Evolutionary conservation across 2,329 filamentous ascomycete genomes (phyloP).

Genomic region (Ceratocystis ficicola): DNA sequence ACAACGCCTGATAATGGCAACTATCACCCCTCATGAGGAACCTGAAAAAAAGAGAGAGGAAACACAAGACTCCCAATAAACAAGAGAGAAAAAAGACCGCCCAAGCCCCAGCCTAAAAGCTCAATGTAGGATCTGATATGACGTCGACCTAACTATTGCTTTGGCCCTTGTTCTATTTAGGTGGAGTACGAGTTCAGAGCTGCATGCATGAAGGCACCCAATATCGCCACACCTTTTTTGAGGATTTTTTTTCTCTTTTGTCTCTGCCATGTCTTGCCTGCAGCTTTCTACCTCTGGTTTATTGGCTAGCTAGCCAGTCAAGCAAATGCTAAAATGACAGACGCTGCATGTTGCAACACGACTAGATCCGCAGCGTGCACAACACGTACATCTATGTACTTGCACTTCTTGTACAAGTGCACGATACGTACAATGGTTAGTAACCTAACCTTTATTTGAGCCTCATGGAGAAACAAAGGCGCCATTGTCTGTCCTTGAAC

Average conservation of each 20-base stretch:
- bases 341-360: not conserved
- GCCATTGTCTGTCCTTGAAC: too few species aligned
- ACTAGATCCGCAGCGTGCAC: not conserved
- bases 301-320: too few species aligned
- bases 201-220: slow-evolving; percentile 1
- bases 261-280: too few species aligned
- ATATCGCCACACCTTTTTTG: not conserved
- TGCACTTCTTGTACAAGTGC: not conserved
- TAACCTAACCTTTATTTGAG: not conserved
- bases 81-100: not conserved
- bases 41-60: not conserved
- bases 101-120: slow-evolving; percentile 5
- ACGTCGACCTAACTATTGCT: not conserved
- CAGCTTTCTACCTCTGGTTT: too few species aligned
- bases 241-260: too few species aligned
- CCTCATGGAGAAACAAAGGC: not conserved
- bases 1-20: not conserved
- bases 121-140: not conserved
- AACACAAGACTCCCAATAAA: not conserved
- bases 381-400: not conserved
- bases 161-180: not conserved
- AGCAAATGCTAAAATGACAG: too few species aligned
- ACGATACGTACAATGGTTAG: not conserved
- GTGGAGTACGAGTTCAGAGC: not conserved
- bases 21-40: not conserved